Conservation (phyloP, 2,329 filamentous ascomycete species). For the Talaromyces sp. region DNA sequence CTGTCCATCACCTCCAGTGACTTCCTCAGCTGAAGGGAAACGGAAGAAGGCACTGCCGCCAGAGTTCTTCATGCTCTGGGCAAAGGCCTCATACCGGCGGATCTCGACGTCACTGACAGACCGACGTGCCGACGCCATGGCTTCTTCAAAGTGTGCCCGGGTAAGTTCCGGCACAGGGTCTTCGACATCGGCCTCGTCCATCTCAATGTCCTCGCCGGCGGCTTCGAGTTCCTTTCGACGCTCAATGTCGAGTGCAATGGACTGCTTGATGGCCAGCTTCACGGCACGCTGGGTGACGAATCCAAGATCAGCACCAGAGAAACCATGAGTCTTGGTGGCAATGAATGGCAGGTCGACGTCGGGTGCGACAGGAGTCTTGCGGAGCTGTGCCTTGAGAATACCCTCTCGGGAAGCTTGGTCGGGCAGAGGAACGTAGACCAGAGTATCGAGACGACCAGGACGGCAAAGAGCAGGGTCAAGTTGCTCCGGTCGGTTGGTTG, state of each 20-base stretch:
- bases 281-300: slow-evolving; percentile 98
- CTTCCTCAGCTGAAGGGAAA: slow-evolving; percentile 66
- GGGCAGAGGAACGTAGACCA: slow-evolving; percentile 96
- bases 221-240: slow-evolving; percentile 84
- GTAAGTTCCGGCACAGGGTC: slow-evolving; percentile 95
- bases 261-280: slow-evolving; percentile 98
- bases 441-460: slow-evolving; percentile 95
- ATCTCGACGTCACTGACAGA: slow-evolving; percentile 97
- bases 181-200: slow-evolving; percentile 67
- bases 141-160: slow-evolving; percentile 96
- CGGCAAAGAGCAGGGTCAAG: slow-evolving; percentile 96
- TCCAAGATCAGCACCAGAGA: slow-evolving; percentile 98
- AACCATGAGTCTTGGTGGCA: slow-evolving; percentile 93
- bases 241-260: slow-evolving; percentile 83
- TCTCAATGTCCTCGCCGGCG: slow-evolving; percentile 65
- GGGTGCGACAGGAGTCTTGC: slow-evolving; percentile 86
- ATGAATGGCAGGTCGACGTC: slow-evolving; percentile 91
- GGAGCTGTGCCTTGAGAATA: slow-evolving; percentile 92
- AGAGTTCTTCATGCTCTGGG: slow-evolving; percentile 98
- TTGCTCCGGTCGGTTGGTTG: slow-evolving; percentile 97
- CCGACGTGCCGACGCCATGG: slow-evolving; percentile 88
- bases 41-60: slow-evolving; percentile 97
- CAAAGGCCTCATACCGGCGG: slow-evolving; percentile 94
- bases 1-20: slow-evolving; percentile 43
- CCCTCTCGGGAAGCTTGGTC: slow-evolving; percentile 82